Evolutionary conservation across 1,284 basidiomycete species (phyloP).

Genomic region (Fomitopsis pinicola): DNA sequence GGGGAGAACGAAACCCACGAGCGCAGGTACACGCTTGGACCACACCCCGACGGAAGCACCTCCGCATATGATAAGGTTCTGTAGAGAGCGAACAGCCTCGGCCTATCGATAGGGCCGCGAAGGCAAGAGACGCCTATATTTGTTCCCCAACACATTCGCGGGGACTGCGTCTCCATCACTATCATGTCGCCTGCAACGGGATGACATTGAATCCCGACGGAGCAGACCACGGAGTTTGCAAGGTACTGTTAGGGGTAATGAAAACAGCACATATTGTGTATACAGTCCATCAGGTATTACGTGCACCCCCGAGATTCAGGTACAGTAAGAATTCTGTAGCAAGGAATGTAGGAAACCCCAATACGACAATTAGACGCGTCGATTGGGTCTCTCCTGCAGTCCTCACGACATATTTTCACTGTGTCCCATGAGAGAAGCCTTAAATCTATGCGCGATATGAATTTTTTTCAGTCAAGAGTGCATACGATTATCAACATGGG

Average conservation of each 20-base stretch:
- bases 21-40: neutral
- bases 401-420: neutral
- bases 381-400: neutral
- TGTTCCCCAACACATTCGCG: neutral
- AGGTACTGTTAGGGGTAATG: neutral
- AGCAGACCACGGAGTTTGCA: too few species aligned
- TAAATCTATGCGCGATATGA: neutral
- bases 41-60: neutral
- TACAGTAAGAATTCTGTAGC: neutral
- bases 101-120: neutral
- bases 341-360: neutral
- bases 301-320: neutral
- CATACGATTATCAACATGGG: too few species aligned
- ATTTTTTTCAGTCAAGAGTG: neutral
- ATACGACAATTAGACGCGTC: neutral
- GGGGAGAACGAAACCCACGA: neutral
- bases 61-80: neutral
- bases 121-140: neutral
- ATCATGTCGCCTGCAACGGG: neutral
- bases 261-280: neutral
- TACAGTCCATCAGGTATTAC: neutral
- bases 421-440: too few species aligned
- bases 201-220: neutral
- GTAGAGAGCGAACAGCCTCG: neutral
- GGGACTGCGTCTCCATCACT: neutral